Evolutionary conservation across 179 eudicot species (phyloP).

Genomic region (Beta macrorhiza): DNA sequence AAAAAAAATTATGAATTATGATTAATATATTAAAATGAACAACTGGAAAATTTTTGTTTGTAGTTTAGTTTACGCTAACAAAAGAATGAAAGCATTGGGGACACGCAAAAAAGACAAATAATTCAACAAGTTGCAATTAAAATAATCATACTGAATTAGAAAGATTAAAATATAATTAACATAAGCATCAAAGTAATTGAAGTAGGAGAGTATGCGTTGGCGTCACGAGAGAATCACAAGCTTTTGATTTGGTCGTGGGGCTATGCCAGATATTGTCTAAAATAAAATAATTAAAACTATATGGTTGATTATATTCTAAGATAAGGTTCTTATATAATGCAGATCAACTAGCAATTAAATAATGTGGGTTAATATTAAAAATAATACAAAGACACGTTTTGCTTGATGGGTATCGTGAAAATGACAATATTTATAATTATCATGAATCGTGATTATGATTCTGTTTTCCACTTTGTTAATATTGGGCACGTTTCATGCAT

Average conservation of each 20-base stretch:
- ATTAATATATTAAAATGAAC: too few species aligned
- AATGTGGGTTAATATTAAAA: neutral
- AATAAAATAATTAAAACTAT: neutral
- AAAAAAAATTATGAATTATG: too few species aligned
- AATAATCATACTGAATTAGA: neutral
- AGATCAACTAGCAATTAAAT: neutral
- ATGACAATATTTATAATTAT: slow-evolving; percentile 1
- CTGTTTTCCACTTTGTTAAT: neutral
- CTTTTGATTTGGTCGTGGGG: slow-evolving; percentile 27
- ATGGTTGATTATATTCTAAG: neutral
- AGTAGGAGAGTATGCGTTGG: slow-evolving; percentile 20
- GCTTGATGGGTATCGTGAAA: slow-evolving; percentile 22
- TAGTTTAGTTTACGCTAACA: neutral
- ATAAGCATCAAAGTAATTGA: neutral
- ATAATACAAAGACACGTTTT: slow-evolving; percentile 27
- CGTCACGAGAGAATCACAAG: slow-evolving; percentile 28
- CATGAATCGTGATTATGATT: neutral
- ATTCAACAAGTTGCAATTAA: neutral
- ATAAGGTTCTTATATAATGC: slow-evolving; percentile 15
- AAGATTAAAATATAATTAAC: neutral
- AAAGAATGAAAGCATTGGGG: neutral
- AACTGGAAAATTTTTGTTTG: neutral
- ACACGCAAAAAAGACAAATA: neutral
- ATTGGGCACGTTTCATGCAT: slow-evolving; percentile 18
- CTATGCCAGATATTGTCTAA: slow-evolving; percentile 16